Percentiles rank a stretch among this genome's conserved stretches.
Evolutionary conservation across 225 moss, liverwort and hornwort species (phyloP).

Genomic region (Marchantia paleacea): DNA sequence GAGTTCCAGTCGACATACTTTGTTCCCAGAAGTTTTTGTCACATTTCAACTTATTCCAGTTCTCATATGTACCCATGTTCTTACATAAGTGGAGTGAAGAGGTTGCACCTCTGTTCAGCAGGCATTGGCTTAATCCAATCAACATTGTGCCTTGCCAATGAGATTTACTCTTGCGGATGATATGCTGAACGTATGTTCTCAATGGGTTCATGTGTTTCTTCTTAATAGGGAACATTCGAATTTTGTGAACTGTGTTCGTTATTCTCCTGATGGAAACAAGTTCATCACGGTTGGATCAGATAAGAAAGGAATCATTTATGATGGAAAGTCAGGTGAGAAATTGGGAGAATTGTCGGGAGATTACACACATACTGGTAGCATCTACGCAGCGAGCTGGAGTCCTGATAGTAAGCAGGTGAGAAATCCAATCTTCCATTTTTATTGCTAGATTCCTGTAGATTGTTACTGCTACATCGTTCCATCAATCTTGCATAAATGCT

Average conservation of each 20-base stretch:
- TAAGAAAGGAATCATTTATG: constrained; percentile 77
- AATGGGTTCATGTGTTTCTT: neutral
- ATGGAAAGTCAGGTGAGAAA: constrained; percentile 76
- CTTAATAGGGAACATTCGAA: constrained; percentile 72
- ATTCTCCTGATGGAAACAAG: constrained; percentile 86
- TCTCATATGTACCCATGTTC: neutral
- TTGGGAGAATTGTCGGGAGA: constrained; percentile 67
- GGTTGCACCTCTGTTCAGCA: neutral
- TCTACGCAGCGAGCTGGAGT: constrained; percentile 96
- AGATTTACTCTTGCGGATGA: neutral
- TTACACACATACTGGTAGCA: constrained; percentile 74
- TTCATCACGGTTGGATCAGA: constrained; percentile 85
- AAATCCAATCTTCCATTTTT: neutral
- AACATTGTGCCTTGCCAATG: neutral
- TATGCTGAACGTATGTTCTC: neutral
- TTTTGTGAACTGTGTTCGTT: constrained; percentile 94
- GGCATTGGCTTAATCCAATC: neutral
- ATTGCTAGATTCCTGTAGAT: neutral
- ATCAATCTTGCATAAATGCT: too few relatives aligned
- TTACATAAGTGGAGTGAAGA: neutral
- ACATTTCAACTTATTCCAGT: neutral
- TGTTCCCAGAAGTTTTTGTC: neutral
- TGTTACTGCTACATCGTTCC: neutral
- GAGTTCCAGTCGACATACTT: neutral
- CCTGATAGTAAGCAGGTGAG: constrained; percentile 75